These are phyloP conservation scores for Saccharomycopsis fermentans DNA, from an alignment of 805 yeast species.

Conservation along the genomic window DNA sequence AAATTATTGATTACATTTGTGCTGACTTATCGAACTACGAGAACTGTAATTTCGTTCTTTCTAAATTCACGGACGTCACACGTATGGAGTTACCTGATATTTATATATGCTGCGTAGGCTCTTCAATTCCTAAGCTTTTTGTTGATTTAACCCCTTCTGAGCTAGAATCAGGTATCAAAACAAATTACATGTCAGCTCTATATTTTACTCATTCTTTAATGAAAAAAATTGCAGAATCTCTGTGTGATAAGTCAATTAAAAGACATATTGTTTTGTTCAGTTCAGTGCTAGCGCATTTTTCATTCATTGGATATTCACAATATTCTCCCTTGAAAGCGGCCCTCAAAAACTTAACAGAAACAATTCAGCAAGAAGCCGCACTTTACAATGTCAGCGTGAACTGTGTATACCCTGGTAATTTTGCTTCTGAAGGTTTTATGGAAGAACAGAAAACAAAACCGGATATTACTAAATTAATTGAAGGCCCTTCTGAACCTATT, in stretches of 20 bases:
- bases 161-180: conserved; percentile 48
- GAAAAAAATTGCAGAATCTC: conserved; percentile 28
- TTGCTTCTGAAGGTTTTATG: conserved; percentile 75
- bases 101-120: conserved; percentile 82
- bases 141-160: conserved; percentile 51
- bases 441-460: conserved; percentile 84
- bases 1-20: conserved; percentile 33
- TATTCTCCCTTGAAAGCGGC: conserved; percentile 90
- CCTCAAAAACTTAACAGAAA: conserved; percentile 59
- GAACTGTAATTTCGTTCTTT: conserved; percentile 37
- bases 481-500: conserved; percentile 73
- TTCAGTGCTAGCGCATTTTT: conserved; percentile 72
- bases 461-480: conserved; percentile 66
- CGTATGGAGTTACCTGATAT: conserved; percentile 48
- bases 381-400: conserved; percentile 61
- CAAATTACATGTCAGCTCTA: conserved; percentile 66
- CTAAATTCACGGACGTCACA: conserved; percentile 21
- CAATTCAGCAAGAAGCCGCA: conserved; percentile 70
- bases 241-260: conserved; percentile 12
- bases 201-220: conserved; percentile 59
- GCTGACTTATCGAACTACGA: conserved; percentile 59
- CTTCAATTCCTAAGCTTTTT: conserved; percentile 70
- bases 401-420: conserved; percentile 81
- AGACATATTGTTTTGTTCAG: conserved; percentile 58
- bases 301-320: conserved; percentile 84